Base-by-base conservation (phyloP, 331 rosid genomes). In the Malus hybrid region DNA sequence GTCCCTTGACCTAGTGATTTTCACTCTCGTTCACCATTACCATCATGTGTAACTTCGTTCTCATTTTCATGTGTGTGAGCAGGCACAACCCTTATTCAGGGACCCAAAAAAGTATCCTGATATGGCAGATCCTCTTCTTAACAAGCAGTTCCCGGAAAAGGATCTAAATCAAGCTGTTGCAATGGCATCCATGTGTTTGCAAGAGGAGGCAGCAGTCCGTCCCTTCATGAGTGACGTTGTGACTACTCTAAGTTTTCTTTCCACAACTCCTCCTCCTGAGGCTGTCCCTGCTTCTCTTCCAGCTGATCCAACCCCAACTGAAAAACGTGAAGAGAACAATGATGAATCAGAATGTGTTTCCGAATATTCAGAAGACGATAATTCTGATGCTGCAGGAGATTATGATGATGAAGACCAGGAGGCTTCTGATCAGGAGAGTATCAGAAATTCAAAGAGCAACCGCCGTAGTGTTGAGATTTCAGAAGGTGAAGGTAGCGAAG, bases 141-240 rank as follows among this genome's bases (percentile, higher is more conserved):
- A 75, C 7, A 71, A 80, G 20, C 15, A 78, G 16, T 90, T 85
- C 80, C 96, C 93, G 14, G 97, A 90, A 54, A 94, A 87, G 75
- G 99, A 92, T 81, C 77, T 92, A 50, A 88, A 92, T 74, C 99
- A 94, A 82, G 93, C 88, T 6, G 97, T 94, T 27, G 98, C 96
- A 67, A 84, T 91, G n/a, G 92, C 97, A 29, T 93, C 98, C 39
- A 94, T 94, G 98, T 94, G 97, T 76, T 83, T 94, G 70, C 98
- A 94, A 79, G 97, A 94, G 74, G 97, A 94, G 86, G 65, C 93
- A 46, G 82, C 82, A 56, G 97, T 87, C 0, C 91, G 98, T 60
- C 98, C 98, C 57, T 81, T 94, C 73, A 94, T 94, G 85, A 85
- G 90, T 69, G 98, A 94, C 71, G 92, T 90, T 59, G 93, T 91